Evolutionary conservation across 106 monocot genomes (phyloP), one percentile per base, ranked within the genome.

Genomic region (Acanthochlamys bracteata): DNA sequence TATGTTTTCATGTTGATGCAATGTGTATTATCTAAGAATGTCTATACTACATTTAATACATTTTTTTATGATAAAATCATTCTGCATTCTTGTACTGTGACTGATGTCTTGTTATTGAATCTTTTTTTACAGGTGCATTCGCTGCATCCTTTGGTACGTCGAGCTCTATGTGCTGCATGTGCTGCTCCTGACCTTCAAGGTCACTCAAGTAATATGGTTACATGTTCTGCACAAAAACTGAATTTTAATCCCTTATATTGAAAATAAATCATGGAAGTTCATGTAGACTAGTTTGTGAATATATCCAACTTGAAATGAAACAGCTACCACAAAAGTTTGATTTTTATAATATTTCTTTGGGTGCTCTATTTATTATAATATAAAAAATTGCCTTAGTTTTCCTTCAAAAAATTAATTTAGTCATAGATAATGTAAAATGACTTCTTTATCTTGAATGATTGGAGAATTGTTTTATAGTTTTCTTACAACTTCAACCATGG

Each of bases 81-180:
- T 3, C n/a, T 57, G 45, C 14, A n/a, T 42, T 25, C 20, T 15
- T 27, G 16, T 19, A 21, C 39, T 25, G 52, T 71, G 27, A 23
- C 22, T 24, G 9, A 55, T 70, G 2, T 41, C 20, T 55, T 43
- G 40, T 23, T 22, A 33, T 53, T 41, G 21, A 20, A 40, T 46
- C 39, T 39, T 75, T 63, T 75, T 16, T 63, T 66, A 70, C 72
- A 86, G 90, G 74, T 95, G 8, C 79, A 87, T 39, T 79, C 67
- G 45, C 47, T 95, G 42, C 84, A 95, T 57, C 79, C 79, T 59
- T 62, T 90, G 10, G 95, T 87, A 15, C 56, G 41, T 7, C 90
- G 90, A 75, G 95, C 95, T 47, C 75, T 95, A 67, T 40, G 20
- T 74, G 73, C 90, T 45, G 66, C 86, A 19, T 76, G 46, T 76